Base-by-base conservation (phyloP, 164 flowering plant species). In the Nymphaea thermarum region DNA sequence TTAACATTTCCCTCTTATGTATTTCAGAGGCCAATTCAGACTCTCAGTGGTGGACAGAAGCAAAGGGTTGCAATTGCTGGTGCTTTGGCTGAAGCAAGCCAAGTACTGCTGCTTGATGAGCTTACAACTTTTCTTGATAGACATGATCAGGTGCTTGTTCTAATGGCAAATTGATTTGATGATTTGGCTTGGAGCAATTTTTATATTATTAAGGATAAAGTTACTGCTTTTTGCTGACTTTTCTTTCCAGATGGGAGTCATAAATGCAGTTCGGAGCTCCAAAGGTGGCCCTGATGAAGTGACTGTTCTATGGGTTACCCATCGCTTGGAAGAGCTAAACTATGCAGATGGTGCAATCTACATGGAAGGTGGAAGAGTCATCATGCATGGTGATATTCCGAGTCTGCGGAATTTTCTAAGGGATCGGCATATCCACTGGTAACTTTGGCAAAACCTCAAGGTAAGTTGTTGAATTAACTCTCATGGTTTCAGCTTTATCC, bases 61-160 rank as follows among this genome's bases (percentile, higher is more conserved):
- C 99, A 91, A 75, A 82, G 98, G 79, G 94, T 94, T 62, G 99
- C 98, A 42, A 90, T 91, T 70, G 99, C 96, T 25, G 98, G 99
- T 68, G 93, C 98, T 78, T 77, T 94, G 66, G 96, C 96, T 66
- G 96, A 91, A 83, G 80, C 93, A 14, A 88, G 95, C 75, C 81
- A 82, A 80, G 97, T 94, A 6, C 67, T 94, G 67, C 78, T 91
- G 70, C 80, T 90, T 43, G 96, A 94, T 81, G 99, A 94, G 77
- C 96, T 94, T 44, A 94, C 99, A 42, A 91, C 99, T n/a, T 91
- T 91, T 78, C 72, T 94, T 67, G 98, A 94, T 73, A 92, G 85
- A 82, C 81, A 41, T 63, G 99, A 94, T 79, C 96, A 91, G 97
- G 97, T 93, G 76, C 59, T 45, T 5, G 7, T 10, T 45, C 5